Evolutionary conservation across 139 green algal genomes (phyloP).

Genomic region (Haematococcus lacustris): DNA sequence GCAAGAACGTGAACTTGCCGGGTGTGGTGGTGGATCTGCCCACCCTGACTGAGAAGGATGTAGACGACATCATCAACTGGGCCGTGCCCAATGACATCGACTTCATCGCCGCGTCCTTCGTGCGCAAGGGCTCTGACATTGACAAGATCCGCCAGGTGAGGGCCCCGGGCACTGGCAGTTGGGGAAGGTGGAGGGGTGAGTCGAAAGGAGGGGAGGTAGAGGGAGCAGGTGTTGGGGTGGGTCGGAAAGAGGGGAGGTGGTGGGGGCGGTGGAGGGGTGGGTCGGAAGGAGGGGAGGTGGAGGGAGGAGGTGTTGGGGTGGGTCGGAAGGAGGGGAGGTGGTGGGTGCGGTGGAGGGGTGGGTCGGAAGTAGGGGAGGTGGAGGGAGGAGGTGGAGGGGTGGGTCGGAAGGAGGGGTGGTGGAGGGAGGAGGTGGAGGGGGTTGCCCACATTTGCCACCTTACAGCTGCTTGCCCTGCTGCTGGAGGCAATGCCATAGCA

Average conservation of each 20-base stretch:
- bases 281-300: neutral
- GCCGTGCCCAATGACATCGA: constrained; percentile 95
- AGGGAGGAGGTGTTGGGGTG: neutral
- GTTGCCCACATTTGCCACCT: no score
- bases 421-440: no score
- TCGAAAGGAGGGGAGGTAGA: no score
- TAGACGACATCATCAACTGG: constrained; percentile 89
- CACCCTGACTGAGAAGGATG: constrained; percentile 93
- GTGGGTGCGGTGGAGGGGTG: neutral
- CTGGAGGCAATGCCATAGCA: no score
- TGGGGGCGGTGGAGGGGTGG: no score
- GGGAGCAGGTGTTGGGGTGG: no score
- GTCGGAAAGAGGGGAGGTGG: no score
- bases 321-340: neutral
- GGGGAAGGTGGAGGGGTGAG: neutral
- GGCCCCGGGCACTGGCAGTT: neutral
- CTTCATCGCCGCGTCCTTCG: constrained; percentile 98
- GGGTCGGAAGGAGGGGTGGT: neutral
- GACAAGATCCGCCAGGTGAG: constrained; percentile 73
- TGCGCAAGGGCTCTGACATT: constrained; percentile 90
- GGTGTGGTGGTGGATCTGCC: constrained; percentile 95
- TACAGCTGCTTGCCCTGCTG: no score
- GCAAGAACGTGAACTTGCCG: constrained; percentile 97
- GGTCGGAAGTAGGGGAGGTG: no score
- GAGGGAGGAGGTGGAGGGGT: neutral